These are phyloP conservation scores for Colletotrichum sp. DNA, from an alignment of 2,329 filamentous ascomycete genomes.

Conservation along the genomic window DNA sequence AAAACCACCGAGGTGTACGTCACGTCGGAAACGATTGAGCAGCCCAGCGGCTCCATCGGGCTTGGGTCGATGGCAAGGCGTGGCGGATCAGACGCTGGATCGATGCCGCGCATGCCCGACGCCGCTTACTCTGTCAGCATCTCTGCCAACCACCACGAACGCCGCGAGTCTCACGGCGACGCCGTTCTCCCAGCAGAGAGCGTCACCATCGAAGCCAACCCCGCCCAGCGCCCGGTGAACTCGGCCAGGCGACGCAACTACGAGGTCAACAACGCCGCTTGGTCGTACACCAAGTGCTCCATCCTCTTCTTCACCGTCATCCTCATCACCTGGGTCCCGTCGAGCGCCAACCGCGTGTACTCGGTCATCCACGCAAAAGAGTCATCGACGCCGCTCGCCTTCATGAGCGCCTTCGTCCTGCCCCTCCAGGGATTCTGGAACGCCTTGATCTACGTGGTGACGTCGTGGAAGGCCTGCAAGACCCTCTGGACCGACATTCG, in stretches of 20 bases:
- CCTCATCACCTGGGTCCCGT: conserved; percentile 78
- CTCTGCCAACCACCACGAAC: conserved; percentile 35
- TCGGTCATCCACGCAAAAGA: conserved; percentile 62
- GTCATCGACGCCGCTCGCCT: conserved; percentile 65
- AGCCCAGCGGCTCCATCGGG: conserved; percentile 31
- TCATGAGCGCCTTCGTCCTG: conserved; percentile 75
- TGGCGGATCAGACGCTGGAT: conserved; percentile 20
- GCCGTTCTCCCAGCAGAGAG: conserved; percentile 30
- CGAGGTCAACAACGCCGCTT: conserved; percentile 67
- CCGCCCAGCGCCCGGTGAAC: conserved; percentile 28
- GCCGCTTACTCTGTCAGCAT: conserved; percentile 49
- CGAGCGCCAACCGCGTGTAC: conserved; percentile 78
- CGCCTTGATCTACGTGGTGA: conserved; percentile 75
- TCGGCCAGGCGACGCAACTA: conserved; percentile 42
- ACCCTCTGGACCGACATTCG: conserved; percentile 45
- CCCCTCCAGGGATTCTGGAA: conserved; percentile 90
- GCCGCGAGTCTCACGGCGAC: conserved; percentile 28
- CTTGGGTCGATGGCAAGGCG: conserved; percentile 34
- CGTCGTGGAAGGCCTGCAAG: conserved; percentile 69
- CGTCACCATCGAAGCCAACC: conserved; percentile 15
- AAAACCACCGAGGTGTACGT: conserved; percentile 71
- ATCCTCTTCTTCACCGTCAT: conserved; percentile 75
- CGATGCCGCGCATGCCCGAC: neutral
- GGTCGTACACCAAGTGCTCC: conserved; percentile 73
- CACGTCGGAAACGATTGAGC: conserved; percentile 52